These are phyloP conservation scores for Protomyces lactucae-debilis DNA, from an alignment of 1,139 yeast genomes.

Conservation along the genomic window DNA sequence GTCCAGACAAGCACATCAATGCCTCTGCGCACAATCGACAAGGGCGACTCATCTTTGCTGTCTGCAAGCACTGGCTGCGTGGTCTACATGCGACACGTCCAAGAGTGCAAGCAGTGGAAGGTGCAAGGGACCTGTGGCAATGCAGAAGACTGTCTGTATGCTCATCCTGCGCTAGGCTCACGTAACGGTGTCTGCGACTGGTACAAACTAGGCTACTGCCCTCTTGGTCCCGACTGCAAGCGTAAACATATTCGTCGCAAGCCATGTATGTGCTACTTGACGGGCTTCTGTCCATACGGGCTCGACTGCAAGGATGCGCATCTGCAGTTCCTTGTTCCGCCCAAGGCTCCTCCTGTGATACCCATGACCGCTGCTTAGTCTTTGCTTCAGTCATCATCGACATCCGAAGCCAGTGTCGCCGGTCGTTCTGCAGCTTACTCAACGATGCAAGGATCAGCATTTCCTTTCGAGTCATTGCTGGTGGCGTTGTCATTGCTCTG, in stretches of 20 bases:
- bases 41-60: slow-evolving; percentile 57
- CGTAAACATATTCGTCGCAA: slow-evolving; percentile 74
- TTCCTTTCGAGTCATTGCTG: no score
- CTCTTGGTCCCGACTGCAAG: slow-evolving; percentile 81
- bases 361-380: neutral
- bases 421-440: no score
- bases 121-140: slow-evolving; percentile 86
- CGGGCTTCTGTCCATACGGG: slow-evolving; percentile 84
- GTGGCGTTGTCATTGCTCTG: no score
- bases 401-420: neutral
- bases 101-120: slow-evolving; percentile 57
- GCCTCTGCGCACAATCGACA: slow-evolving; percentile 47
- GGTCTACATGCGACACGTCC: slow-evolving; percentile 90
- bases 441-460: no score
- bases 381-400: neutral
- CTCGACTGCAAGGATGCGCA: slow-evolving; percentile 45
- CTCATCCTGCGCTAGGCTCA: slow-evolving; percentile 84
- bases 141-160: slow-evolving; percentile 86
- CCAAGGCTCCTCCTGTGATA: slow-evolving; percentile 7
- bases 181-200: slow-evolving; percentile 83
- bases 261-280: slow-evolving; percentile 74
- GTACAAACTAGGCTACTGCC: slow-evolving; percentile 85
- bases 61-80: slow-evolving; percentile 96
- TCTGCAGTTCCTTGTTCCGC: slow-evolving; percentile 39
- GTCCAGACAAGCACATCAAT: slow-evolving; percentile 79